phyloP scores from a whole-genome alignment of 305 asterid genomes.

The Coffea humblotiana region DNA sequence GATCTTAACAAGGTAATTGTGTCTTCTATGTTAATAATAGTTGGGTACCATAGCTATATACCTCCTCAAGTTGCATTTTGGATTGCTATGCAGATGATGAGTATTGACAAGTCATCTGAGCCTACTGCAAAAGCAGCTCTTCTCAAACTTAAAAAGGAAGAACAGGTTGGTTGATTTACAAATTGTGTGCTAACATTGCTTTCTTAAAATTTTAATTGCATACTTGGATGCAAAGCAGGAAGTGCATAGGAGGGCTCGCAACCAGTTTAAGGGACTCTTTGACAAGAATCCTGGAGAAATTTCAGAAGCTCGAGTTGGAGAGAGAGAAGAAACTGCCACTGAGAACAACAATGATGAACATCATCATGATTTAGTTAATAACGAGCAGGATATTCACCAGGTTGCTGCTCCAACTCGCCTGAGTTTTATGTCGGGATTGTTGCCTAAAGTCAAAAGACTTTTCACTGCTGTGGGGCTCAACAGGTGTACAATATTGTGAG shows the following conservation, averaged over 20 bases:
- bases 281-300: slow-evolving; percentile 98
- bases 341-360: slow-evolving; percentile 38
- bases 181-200: not conserved
- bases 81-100: slow-evolving; percentile 58
- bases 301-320: slow-evolving; percentile 53
- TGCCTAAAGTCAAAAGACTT: slow-evolving; percentile 57
- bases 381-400: slow-evolving; percentile 53
- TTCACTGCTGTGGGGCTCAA: slow-evolving; percentile 64
- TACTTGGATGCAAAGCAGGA: slow-evolving; percentile 48
- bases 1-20: slow-evolving; percentile 75
- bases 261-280: slow-evolving; percentile 85
- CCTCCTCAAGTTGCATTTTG: not conserved
- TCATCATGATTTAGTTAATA: slow-evolving; percentile 23
- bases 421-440: slow-evolving; percentile 51
- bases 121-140: slow-evolving; percentile 83
- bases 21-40: not conserved
- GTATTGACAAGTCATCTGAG: slow-evolving; percentile 79
- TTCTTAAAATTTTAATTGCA: slow-evolving; percentile 1
- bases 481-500: slow-evolving; percentile 76
- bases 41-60: not conserved
- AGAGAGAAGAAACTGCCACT: slow-evolving; percentile 32
- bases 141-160: slow-evolving; percentile 76
- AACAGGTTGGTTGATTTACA: slow-evolving; percentile 60
- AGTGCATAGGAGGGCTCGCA: slow-evolving; percentile 63
- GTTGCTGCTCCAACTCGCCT: slow-evolving; percentile 46